A percentile compares a stretch with the other conserved stretches of the same genome.
Evolutionary conservation across 1,139 yeast genomes (phyloP).

Genomic region (Kodamaea suecica): DNA sequence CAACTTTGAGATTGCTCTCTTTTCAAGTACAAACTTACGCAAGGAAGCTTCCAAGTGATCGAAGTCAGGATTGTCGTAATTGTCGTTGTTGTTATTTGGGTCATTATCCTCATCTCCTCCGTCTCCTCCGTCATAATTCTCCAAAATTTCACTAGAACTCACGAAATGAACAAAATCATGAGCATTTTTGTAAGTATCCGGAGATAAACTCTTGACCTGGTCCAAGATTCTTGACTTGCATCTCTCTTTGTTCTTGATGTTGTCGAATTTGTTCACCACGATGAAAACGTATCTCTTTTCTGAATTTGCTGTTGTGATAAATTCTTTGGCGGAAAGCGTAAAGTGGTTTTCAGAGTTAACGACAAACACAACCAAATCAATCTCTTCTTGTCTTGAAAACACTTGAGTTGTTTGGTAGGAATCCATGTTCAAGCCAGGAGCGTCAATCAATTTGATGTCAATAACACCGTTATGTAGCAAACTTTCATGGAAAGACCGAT

Average conservation of each 20-base stretch:
- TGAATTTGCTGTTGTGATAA: slow-evolving; percentile 83
- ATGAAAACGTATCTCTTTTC: slow-evolving; percentile 91
- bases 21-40: slow-evolving; percentile 82
- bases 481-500: slow-evolving; percentile 65
- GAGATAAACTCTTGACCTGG: slow-evolving; percentile 85
- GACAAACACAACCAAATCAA: slow-evolving; percentile 93
- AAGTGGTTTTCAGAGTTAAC: slow-evolving; percentile 96
- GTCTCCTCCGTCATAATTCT: slow-evolving; percentile 27
- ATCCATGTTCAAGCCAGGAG: slow-evolving; percentile 95
- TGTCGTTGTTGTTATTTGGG: slow-evolving; percentile 13
- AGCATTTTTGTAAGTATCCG: slow-evolving; percentile 86
- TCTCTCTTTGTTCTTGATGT: slow-evolving; percentile 71
- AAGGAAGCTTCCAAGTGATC: slow-evolving; percentile 82
- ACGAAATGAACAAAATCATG: slow-evolving; percentile 93
- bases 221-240: slow-evolving; percentile 76
- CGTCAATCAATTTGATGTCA: slow-evolving; percentile 90
- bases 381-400: slow-evolving; percentile 94
- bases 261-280: slow-evolving; percentile 90
- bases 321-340: slow-evolving; percentile 91
- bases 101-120: slow-evolving; percentile 34
- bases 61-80: slow-evolving; percentile 56
- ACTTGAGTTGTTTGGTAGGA: slow-evolving; percentile 93
- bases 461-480: slow-evolving; percentile 85
- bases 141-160: slow-evolving; percentile 52
- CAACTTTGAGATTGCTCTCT: slow-evolving; percentile 82